phyloP scores from a whole-genome alignment of 2,329 filamentous ascomycete species.

The Ascochyta pisi region DNA sequence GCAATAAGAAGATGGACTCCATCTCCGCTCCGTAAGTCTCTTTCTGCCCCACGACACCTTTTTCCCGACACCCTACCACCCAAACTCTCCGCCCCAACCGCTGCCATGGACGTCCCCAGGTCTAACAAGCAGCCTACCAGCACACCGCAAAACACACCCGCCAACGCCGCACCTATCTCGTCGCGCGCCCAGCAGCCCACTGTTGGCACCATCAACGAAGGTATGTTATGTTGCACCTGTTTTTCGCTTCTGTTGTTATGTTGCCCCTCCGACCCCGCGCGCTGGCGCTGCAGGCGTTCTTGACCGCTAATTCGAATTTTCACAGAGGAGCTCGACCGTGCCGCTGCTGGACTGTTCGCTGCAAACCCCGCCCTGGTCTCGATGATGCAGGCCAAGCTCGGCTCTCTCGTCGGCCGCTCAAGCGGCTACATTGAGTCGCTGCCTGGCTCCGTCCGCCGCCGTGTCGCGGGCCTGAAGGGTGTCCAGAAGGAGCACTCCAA shows the following conservation, averaged over 20 bases:
- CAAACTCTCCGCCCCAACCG: constrained; percentile 27
- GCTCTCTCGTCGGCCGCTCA: constrained; percentile 88
- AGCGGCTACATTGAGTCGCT: constrained; percentile 98
- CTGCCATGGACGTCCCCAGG: constrained; percentile 42
- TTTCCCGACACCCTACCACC: constrained; percentile 29
- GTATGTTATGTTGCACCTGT: constrained; percentile 65
- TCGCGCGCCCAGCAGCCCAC: constrained; percentile 96
- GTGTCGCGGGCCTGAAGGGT: constrained; percentile 93
- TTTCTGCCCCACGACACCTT: constrained; percentile 34
- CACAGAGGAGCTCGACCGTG: constrained; percentile 87
- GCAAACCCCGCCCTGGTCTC: constrained; percentile 93
- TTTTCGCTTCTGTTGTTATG: constrained; percentile 10
- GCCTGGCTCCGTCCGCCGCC: constrained; percentile 84
- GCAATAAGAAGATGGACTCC: constrained; percentile 69
- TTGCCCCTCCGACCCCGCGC: constrained; percentile 43
- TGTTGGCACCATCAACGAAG: constrained; percentile 95
- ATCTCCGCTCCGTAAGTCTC: constrained; percentile 68
- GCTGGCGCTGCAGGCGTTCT: constrained; percentile 25
- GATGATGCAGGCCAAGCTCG: constrained; percentile 97
- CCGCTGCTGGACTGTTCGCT: constrained; percentile 91
- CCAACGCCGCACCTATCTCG: constrained; percentile 93
- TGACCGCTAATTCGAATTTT: constrained; percentile 49
- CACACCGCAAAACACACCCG: constrained; percentile 97
- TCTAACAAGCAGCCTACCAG: constrained; percentile 59
- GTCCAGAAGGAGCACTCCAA: constrained; percentile 99